These are phyloP conservation scores for Royoungia palumana DNA, from an alignment of 768 basidiomycete species.

Conservation along the genomic window DNA sequence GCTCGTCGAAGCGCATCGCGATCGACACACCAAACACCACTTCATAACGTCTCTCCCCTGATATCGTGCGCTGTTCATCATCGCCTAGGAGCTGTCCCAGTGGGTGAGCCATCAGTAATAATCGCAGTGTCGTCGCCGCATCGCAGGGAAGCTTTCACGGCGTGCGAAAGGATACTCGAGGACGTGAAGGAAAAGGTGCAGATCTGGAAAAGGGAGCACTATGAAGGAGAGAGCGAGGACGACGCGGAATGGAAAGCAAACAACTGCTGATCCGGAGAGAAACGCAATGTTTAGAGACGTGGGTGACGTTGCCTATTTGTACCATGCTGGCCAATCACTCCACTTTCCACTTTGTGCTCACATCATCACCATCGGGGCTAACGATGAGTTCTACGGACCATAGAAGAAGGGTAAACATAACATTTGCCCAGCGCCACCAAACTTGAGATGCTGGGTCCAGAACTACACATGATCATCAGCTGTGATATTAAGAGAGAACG, in stretches of 20 bases:
- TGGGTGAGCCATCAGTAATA: conserved; percentile 80
- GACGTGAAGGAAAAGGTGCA: conserved; percentile 78
- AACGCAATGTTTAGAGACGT: conserved; percentile 2
- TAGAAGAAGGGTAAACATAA: conserved; percentile 79
- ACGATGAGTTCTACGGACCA: conserved; percentile 84
- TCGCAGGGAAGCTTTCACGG: conserved; percentile 74
- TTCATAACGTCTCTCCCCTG: conserved; percentile 33
- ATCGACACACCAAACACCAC: conserved; percentile 39
- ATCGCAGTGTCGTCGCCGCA: conserved; percentile 84
- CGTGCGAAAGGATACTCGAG: conserved; percentile 83
- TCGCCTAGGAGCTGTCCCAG: conserved; percentile 71
- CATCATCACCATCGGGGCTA: conserved; percentile 68
- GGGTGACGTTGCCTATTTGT: conserved; percentile 5
- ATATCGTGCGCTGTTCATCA: conserved; percentile 68
- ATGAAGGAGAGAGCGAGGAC: conserved; percentile 62
- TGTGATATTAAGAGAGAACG: not conserved
- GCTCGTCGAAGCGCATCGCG: conserved; percentile 41
- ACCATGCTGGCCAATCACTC: conserved; percentile 36
- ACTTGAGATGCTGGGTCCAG: conserved; percentile 87
- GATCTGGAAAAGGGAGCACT: conserved; percentile 91
- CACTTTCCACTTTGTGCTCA: conserved; percentile 73
- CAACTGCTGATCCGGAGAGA: conserved; percentile 19
- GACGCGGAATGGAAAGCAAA: conserved; percentile 73
- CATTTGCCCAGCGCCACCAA: conserved; percentile 92
- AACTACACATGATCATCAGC: conserved; percentile 41